These are phyloP conservation scores for Zangia roseola DNA, from an alignment of 768 basidiomycete species.

Conservation along the genomic window DNA sequence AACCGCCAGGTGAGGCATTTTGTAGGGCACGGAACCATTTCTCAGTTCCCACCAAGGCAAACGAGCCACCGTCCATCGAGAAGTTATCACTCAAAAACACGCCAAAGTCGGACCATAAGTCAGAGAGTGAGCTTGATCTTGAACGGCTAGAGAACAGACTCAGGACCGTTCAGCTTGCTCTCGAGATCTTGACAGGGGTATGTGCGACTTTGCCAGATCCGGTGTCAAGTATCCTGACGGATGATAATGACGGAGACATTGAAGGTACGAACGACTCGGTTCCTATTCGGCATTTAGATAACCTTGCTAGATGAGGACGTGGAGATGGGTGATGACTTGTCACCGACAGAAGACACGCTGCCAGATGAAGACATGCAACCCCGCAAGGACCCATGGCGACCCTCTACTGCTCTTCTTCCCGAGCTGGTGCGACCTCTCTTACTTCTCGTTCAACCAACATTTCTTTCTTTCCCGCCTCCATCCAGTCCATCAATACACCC, in stretches of 20 bases:
- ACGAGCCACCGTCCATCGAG: conserved; percentile 49
- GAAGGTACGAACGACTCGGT: conserved; percentile 30
- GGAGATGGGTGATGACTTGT: conserved; percentile 34
- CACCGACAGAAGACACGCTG: conserved; percentile 26
- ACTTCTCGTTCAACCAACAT: conserved; percentile 67
- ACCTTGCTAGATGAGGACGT: conserved; percentile 44
- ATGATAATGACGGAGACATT: conserved; percentile 33
- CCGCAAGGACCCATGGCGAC: conserved; percentile 29
- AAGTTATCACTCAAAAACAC: conserved; percentile 60
- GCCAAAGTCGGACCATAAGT: conserved; percentile 77
- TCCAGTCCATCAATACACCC: conserved; percentile 73
- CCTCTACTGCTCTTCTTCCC: conserved; percentile 41
- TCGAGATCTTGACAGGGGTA: conserved; percentile 85
- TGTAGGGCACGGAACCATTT: not conserved
- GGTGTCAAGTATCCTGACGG: conserved; percentile 40
- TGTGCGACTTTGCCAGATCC: conserved; percentile 87
- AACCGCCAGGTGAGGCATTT: conserved; percentile 44
- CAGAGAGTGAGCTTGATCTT: conserved; percentile 64
- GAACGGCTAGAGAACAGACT: conserved; percentile 70
- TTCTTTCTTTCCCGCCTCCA: conserved; percentile 79
- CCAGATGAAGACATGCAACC: conserved; percentile 19
- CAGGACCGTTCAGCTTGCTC: conserved; percentile 73
- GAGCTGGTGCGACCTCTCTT: conserved; percentile 69
- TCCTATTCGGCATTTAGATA: conserved; percentile 23
- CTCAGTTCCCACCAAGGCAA: conserved; percentile 35